These are phyloP conservation scores for Lagenaria siceraria DNA, from an alignment of 306 rosid genomes.

Conservation along the genomic window DNA sequence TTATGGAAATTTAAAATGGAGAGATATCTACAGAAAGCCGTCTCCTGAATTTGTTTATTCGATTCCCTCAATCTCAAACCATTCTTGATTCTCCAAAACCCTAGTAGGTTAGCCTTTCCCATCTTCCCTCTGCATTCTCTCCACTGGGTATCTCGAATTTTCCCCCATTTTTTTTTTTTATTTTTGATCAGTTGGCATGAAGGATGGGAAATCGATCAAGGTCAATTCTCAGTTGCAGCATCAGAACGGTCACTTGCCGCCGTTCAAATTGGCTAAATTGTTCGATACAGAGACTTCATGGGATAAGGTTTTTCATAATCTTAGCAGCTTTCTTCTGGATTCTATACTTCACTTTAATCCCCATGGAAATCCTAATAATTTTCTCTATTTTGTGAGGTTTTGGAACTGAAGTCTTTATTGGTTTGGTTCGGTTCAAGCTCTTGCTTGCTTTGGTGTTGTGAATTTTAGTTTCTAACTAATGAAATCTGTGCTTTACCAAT, in stretches of 20 bases:
- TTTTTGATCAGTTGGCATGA: conserved; percentile 29
- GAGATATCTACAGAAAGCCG: neutral
- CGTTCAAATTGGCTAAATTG: conserved; percentile 74
- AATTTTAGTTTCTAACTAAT: neutral
- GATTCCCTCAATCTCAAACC: neutral
- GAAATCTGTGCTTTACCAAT: neutral
- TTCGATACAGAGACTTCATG: conserved; percentile 95
- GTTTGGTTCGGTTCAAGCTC: neutral
- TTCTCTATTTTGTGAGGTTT: neutral
- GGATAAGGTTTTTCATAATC: conserved; percentile 63
- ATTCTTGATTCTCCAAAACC: neutral
- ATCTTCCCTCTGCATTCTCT: neutral
- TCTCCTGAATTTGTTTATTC: neutral
- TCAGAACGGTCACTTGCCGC: conserved; percentile 84
- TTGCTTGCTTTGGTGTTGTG: neutral
- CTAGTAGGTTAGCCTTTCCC: neutral
- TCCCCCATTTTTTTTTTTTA: neutral
- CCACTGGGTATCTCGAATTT: neutral
- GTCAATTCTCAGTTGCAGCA: conserved; percentile 25
- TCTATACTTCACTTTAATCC: neutral
- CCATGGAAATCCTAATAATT: neutral
- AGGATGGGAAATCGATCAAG: conserved; percentile 68
- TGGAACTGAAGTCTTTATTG: neutral
- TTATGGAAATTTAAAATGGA: neutral
- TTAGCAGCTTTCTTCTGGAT: neutral